Percentiles rank a stretch among this genome's conserved stretches.
These are phyloP conservation scores for Naganishia cerealis DNA, from an alignment of 1,284 basidiomycete species.

Conservation along the genomic window DNA sequence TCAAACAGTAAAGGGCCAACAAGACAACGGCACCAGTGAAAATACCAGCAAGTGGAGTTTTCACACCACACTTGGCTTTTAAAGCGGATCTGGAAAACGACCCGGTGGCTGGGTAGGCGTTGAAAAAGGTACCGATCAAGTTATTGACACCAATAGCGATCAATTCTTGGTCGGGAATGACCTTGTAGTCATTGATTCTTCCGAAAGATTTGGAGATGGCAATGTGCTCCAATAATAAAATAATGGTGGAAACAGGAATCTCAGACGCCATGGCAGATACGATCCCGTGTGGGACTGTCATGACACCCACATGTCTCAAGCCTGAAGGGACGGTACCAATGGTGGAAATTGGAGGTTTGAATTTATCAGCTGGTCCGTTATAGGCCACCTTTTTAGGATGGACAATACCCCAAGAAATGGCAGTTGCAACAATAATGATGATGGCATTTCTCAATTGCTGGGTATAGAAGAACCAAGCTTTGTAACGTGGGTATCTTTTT, in stretches of 20 bases:
- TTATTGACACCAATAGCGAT: conserved; percentile 87
- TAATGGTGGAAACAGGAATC: conserved; percentile 88
- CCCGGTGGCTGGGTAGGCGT: conserved; percentile 93
- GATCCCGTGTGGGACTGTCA: conserved; percentile 68
- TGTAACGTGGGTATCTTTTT: conserved; percentile 67
- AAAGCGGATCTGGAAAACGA: conserved; percentile 96
- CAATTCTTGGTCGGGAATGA: conserved; percentile 94
- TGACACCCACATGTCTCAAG: conserved; percentile 70
- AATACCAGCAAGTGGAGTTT: conserved; percentile 88
- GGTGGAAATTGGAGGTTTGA: conserved; percentile 80
- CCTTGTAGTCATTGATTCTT: conserved; percentile 92
- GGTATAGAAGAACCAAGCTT: conserved; percentile 81
- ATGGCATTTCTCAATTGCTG: conserved; percentile 82
- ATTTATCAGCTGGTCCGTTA: conserved; percentile 60
- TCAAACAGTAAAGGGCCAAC: conserved; percentile 89
- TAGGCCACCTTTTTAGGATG: no score
- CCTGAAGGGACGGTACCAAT: conserved; percentile 79
- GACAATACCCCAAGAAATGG: conserved; percentile 72
- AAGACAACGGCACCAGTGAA: conserved; percentile 84
- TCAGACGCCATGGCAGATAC: conserved; percentile 71
- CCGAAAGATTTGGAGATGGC: conserved; percentile 95
- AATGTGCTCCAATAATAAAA: conserved; percentile 93
- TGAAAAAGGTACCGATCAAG: conserved; percentile 73
- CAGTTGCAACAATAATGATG: conserved; percentile 77
- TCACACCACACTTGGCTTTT: conserved; percentile 92